phyloP scores from a whole-genome alignment of 179 eudicot species.

The Spinacia oleracea region DNA sequence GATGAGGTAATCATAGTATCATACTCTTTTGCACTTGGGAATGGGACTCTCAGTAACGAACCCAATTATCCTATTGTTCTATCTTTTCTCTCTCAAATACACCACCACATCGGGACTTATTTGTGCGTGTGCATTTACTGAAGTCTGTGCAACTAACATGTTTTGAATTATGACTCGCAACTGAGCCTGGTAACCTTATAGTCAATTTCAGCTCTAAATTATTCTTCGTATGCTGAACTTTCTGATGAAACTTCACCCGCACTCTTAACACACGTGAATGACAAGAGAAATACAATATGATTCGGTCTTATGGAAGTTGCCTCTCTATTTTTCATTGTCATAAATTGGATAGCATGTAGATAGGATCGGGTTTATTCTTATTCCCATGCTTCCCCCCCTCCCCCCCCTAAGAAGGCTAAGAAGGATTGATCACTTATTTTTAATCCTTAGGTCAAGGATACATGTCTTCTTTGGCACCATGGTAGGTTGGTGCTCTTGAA shows the following conservation, averaged over 20 bases:
- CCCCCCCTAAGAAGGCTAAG: background rate
- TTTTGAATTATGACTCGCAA: background rate
- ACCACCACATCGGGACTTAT: background rate
- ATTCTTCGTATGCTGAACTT: background rate
- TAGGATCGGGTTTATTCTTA: background rate
- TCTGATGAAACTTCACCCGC: background rate
- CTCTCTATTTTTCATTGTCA: background rate
- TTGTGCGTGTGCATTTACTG: background rate
- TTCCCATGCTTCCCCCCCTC: too few species aligned
- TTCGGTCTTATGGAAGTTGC: too few species aligned
- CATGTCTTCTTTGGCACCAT: background rate
- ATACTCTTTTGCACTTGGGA: background rate
- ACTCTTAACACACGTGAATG: background rate
- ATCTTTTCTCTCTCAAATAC: background rate
- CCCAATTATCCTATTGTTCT: background rate
- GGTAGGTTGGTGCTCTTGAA: background rate
- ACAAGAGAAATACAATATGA: background rate
- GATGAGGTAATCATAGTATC: constrained; percentile 35
- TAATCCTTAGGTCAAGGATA: background rate
- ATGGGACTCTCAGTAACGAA: background rate
- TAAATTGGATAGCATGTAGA: background rate
- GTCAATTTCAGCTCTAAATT: background rate
- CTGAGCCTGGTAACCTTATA: background rate
- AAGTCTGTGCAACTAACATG: background rate
- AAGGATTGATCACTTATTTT: background rate